These are phyloP conservation scores for Xylaria longipes DNA, from an alignment of 495 filamentous ascomycete genomes.

Conservation along the genomic window DNA sequence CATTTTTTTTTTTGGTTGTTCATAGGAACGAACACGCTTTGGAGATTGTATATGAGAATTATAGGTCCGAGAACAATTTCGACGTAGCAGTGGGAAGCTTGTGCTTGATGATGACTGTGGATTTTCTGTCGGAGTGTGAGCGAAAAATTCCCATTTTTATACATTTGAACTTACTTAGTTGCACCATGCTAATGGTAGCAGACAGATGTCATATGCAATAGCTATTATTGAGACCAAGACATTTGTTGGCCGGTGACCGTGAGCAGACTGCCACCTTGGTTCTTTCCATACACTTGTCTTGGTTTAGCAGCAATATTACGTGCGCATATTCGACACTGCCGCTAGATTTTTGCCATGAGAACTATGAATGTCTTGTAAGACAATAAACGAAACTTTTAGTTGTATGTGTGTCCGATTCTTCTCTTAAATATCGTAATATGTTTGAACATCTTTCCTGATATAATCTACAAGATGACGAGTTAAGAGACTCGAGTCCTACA, in stretches of 20 bases:
- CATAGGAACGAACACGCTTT: background rate
- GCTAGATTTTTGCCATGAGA: background rate
- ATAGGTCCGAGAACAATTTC: too few species aligned
- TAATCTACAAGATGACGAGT: background rate
- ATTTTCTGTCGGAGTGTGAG: background rate
- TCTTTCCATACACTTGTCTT: background rate
- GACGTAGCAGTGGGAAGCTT: background rate
- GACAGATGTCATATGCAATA: background rate
- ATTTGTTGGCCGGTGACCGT: background rate
- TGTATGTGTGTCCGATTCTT: background rate
- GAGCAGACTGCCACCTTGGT: background rate
- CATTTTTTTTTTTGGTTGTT: conserved; percentile 17
- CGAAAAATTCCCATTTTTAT: background rate
- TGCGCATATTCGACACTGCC: background rate
- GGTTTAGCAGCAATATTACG: background rate
- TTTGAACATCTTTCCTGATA: background rate
- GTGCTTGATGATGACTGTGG: background rate
- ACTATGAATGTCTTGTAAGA: conserved; percentile 1
- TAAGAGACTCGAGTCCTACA: background rate
- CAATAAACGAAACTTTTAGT: conserved; percentile 1
- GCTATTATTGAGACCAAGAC: too few species aligned
- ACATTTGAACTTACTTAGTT: background rate
- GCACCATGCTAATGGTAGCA: background rate
- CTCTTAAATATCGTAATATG: background rate
- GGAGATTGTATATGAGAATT: background rate